Evolutionary conservation across 148 eudicot species (phyloP), one percentile per base, ranked within the genome.

Genomic region (Nepenthes mirabilis): DNA sequence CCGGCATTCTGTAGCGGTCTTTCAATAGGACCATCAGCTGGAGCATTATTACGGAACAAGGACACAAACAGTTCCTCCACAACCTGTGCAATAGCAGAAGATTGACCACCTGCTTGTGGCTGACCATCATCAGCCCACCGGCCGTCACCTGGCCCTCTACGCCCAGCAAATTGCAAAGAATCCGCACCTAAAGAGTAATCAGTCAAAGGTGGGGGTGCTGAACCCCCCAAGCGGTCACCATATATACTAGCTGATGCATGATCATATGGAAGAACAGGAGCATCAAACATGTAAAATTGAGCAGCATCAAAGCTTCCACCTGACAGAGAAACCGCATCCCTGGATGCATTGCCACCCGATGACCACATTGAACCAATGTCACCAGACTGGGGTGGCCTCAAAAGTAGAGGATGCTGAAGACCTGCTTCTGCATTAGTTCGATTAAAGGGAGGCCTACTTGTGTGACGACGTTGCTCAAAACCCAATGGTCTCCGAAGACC

Each of bases 71-170:
- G 83, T 47, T 86, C 95, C 72, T 93, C 99, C 14, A 89, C 84
- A 37, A 89, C 81, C 56, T 77, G 91, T 54, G 96, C 99, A 70
- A 93, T 77, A 50, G 74, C 72, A 65, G 89, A 76, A 67, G 99
- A 85, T 71, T 86, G 85, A 70, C 85, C 89, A 66, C 89, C 80
- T 47, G 83, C 84, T 78, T 93, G 99, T 48, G 99, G 99, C 72
- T 77, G 96, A 61, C 99, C 99, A 73, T 93, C 99, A 78, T 93
- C 99, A 57, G 91, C 85, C 99, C 99, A 93, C 48, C 99, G 79
- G 63, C 99, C 99, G 72, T 84, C 95, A 74, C 91, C 96, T 58
- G 95, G 81, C 68, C 94, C 95, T 71, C 98, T 84, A 61, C 96
- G 83, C 49, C 87, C 87, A 11, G 81, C 69, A 48, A 74, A 61